Percentiles rank a stretch among this genome's conserved stretches.
Evolutionary conservation across 2,329 filamentous ascomycete genomes (phyloP).

Genomic region (Arthroderma sp.): DNA sequence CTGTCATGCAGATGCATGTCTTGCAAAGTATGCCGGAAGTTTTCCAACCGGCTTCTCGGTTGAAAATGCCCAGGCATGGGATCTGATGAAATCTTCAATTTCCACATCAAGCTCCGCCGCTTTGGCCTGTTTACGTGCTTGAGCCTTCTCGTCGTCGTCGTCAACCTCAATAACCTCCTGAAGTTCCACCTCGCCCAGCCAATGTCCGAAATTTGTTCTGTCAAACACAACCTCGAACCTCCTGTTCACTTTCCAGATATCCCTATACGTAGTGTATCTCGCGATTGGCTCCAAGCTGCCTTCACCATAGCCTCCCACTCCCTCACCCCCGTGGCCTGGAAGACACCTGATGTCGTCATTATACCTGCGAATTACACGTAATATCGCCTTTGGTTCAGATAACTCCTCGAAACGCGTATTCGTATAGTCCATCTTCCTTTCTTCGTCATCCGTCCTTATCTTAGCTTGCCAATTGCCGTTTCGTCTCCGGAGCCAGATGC

Average conservation of each 20-base stretch:
- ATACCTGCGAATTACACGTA: conserved; percentile 4
- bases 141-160: conserved; percentile 2
- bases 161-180: conserved; percentile 10
- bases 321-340: conserved; percentile 3
- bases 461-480: conserved; percentile 18
- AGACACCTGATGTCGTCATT: not conserved
- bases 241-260: conserved; percentile 17
- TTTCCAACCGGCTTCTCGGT: conserved; percentile 16
- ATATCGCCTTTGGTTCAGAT: conserved; percentile 10
- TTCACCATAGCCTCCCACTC: conserved; percentile 3
- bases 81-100: conserved; percentile 15
- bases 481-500: conserved; percentile 17
- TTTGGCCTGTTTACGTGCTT: conserved; percentile 2
- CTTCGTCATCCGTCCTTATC: conserved; percentile 6
- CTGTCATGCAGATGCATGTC: not conserved
- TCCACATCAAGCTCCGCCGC: conserved; percentile 9
- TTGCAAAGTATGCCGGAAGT: conserved; percentile 17
- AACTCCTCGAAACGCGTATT: conserved; percentile 19
- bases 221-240: conserved; percentile 19
- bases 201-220: conserved; percentile 20
- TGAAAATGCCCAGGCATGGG: conserved; percentile 16
- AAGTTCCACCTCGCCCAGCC: conserved; percentile 22
- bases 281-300: conserved; percentile 14
- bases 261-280: conserved; percentile 16
- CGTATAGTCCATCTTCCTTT: conserved; percentile 7